These are phyloP conservation scores for Eutrema heterophyllum DNA, from an alignment of 345 rosid genomes.

Conservation along the genomic window DNA sequence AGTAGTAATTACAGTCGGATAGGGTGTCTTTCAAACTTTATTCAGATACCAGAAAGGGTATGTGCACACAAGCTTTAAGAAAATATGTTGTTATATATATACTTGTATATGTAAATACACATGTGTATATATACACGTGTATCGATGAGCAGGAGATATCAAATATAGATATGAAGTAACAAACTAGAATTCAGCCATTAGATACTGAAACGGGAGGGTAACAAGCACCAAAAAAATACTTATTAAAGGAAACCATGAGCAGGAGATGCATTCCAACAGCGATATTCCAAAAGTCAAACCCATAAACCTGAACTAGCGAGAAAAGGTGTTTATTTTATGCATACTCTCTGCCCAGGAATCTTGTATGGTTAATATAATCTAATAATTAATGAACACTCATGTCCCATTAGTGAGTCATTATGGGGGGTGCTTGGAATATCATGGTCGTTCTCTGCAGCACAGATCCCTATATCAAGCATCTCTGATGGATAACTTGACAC, in stretches of 20 bases:
- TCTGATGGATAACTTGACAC: background rate
- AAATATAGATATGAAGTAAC: background rate
- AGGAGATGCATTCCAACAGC: constrained; percentile 5
- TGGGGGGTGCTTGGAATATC: background rate
- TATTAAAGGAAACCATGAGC: background rate
- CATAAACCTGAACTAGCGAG: background rate
- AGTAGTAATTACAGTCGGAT: background rate
- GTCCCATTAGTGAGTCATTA: background rate
- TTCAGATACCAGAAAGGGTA: background rate
- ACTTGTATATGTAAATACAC: background rate
- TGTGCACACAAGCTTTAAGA: constrained; percentile 2
- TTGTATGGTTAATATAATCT: background rate
- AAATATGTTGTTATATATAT: background rate
- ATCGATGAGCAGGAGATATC: background rate
- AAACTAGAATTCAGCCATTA: background rate
- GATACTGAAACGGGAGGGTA: background rate
- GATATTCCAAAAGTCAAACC: background rate
- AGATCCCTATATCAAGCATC: constrained; percentile 1
- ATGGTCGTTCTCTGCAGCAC: background rate
- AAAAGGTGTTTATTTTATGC: background rate
- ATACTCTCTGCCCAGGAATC: background rate
- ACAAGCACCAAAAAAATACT: background rate
- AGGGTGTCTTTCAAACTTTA: background rate
- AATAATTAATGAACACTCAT: background rate
- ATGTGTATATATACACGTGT: background rate